These are phyloP conservation scores for Aschersonia sp. DNA, from an alignment of 2,329 filamentous ascomycete genomes.

Conservation along the genomic window DNA sequence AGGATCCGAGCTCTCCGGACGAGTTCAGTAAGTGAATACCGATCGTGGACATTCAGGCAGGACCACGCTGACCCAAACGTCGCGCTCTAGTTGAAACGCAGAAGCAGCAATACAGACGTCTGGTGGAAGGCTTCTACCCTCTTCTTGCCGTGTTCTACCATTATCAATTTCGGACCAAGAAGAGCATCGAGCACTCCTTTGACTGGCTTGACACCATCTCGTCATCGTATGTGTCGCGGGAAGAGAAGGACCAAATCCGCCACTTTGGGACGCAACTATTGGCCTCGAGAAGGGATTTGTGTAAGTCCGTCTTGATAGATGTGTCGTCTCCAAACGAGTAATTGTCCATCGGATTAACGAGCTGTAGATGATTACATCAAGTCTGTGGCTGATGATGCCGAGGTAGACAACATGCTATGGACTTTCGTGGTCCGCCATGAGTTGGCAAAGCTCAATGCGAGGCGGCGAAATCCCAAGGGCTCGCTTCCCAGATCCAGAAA, in stretches of 20 bases:
- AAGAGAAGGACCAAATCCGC: slow-evolving; percentile 13
- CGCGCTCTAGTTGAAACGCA: slow-evolving; percentile 7
- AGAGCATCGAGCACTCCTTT: slow-evolving; percentile 22
- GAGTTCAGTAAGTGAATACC: slow-evolving; percentile 5
- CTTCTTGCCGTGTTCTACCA: slow-evolving; percentile 24
- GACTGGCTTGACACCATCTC: slow-evolving; percentile 20
- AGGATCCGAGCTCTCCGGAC: slow-evolving; percentile 9
- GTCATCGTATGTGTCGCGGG: slow-evolving; percentile 11
- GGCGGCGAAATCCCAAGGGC: slow-evolving; percentile 14
- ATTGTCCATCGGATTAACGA: background rate
- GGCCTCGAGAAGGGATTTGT: slow-evolving; percentile 18
- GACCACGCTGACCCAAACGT: no score
- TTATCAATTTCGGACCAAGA: slow-evolving; percentile 25
- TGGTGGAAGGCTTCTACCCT: slow-evolving; percentile 21
- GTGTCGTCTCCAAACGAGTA: background rate
- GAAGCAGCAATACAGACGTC: slow-evolving; percentile 10
- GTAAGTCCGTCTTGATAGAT: slow-evolving; percentile 12
- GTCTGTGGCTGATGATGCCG: slow-evolving; percentile 8
- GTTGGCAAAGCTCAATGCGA: slow-evolving; percentile 22
- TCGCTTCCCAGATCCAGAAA: slow-evolving; percentile 12
- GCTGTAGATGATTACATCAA: slow-evolving; percentile 16
- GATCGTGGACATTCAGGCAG: no score
- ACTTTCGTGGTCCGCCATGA: slow-evolving; percentile 23
- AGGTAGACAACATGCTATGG: slow-evolving; percentile 13
- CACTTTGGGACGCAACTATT: slow-evolving; percentile 16